Conservation (phyloP, 495 filamentous ascomycete species). For the Neurospora sp. region DNA sequence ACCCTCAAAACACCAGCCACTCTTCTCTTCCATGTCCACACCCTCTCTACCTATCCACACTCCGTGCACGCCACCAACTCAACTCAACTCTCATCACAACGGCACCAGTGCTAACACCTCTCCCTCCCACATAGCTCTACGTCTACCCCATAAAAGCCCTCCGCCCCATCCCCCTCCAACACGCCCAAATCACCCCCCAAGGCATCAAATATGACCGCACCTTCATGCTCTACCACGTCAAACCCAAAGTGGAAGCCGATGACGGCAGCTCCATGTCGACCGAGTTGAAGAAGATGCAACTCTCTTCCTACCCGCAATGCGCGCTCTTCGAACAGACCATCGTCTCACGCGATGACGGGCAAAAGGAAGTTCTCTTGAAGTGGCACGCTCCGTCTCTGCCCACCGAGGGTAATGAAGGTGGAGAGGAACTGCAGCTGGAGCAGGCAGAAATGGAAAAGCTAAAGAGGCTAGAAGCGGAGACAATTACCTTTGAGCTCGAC, state of each 20-base stretch:
- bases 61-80: not conserved
- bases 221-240: constrained; percentile 64
- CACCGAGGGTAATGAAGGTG: not conserved
- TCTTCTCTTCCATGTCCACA: not conserved
- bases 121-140: constrained; percentile 48
- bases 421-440: not conserved
- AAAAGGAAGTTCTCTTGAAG: not conserved
- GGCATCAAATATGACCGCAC: constrained; percentile 68
- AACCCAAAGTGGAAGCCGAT: not conserved
- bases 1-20: not conserved
- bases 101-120: not conserved
- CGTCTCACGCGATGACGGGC: constrained; percentile 1
- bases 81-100: not conserved
- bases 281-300: constrained; percentile 54
- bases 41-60: not conserved
- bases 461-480: not conserved
- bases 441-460: not conserved
- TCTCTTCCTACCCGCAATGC: constrained; percentile 53
- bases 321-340: constrained; percentile 57
- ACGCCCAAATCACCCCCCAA: constrained; percentile 48
- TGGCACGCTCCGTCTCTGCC: not conserved
- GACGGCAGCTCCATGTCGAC: constrained; percentile 13
- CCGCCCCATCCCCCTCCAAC: constrained; percentile 47
- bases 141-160: constrained; percentile 86
- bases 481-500: not conserved